phyloP scores from a whole-genome alignment of 2,329 filamentous ascomycete species.

The Leptographium radiaticola region DNA sequence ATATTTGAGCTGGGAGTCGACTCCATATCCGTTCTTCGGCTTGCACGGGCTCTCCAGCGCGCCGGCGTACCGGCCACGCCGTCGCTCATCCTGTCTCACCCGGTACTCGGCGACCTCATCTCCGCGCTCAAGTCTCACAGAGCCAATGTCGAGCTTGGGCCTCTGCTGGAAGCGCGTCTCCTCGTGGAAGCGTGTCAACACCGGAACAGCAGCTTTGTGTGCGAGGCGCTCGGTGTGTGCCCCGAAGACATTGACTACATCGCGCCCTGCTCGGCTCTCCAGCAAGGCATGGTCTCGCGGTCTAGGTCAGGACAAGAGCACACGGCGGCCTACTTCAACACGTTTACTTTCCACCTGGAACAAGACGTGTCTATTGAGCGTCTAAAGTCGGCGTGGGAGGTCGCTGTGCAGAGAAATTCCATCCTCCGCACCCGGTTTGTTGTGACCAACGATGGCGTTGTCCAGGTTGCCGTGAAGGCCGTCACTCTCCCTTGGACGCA shows the following conservation, averaged over 20 bases:
- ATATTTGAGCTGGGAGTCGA: slow-evolving; percentile 82
- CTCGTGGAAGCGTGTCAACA: slow-evolving; percentile 51
- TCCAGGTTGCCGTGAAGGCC: slow-evolving; percentile 53
- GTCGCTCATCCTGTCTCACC: slow-evolving; percentile 53
- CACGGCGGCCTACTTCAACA: slow-evolving; percentile 57
- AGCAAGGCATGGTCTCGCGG: slow-evolving; percentile 73
- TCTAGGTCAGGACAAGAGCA: slow-evolving; percentile 39
- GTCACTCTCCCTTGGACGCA: slow-evolving; percentile 30
- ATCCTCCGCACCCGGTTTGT: slow-evolving; percentile 64
- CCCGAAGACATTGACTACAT: slow-evolving; percentile 53
- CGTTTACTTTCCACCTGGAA: slow-evolving; percentile 49
- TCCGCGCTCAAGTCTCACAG: slow-evolving; percentile 18
- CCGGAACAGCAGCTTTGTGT: slow-evolving; percentile 39
- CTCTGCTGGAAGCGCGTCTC: slow-evolving; percentile 40
- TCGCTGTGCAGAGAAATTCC: slow-evolving; percentile 37
- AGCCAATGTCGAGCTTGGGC: slow-evolving; percentile 5
- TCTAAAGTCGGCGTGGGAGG: slow-evolving; percentile 45
- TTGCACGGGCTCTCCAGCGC: slow-evolving; percentile 51
- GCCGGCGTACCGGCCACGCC: slow-evolving; percentile 52
- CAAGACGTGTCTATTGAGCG: slow-evolving; percentile 26
- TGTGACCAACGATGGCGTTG: slow-evolving; percentile 58
- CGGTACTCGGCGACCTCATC: slow-evolving; percentile 34
- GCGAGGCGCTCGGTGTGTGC: slow-evolving; percentile 36
- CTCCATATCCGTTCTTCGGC: slow-evolving; percentile 67
- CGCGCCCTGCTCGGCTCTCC: slow-evolving; percentile 71